Percentiles rank a stretch among this genome's conserved stretches.
Conservation (phyloP, 1,284 basidiomycete species). For the Ceratobasidium sp. region DNA sequence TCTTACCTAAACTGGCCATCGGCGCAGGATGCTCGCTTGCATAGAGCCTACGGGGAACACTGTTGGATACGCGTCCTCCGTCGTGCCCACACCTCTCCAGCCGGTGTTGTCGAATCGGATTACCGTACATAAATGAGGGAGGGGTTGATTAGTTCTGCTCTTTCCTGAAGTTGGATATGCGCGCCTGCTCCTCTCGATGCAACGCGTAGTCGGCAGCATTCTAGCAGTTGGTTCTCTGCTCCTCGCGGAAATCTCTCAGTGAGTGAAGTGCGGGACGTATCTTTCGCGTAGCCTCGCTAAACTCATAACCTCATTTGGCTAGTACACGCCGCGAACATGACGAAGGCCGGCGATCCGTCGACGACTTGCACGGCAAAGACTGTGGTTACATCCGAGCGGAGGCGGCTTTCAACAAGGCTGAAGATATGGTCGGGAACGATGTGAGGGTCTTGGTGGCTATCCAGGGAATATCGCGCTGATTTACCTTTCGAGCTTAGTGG, state of each 20-base stretch:
- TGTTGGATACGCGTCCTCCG: conserved; percentile 93
- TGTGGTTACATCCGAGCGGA: too few relatives aligned
- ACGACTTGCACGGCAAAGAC: too few relatives aligned
- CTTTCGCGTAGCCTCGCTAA: too few relatives aligned
- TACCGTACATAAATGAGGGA: conserved; percentile 59
- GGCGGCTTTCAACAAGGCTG: conserved; percentile 82
- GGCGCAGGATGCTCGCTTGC: conserved; percentile 92
- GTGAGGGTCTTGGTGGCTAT: conserved; percentile 50
- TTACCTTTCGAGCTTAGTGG: conserved; percentile 62
- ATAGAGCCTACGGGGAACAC: conserved; percentile 98
- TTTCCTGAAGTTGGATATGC: conserved; percentile 82
- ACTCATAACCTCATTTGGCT: too few relatives aligned
- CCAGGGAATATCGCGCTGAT: not conserved
- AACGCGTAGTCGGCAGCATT: conserved; percentile 88
- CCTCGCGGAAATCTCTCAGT: conserved; percentile 94
- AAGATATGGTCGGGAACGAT: conserved; percentile 74
- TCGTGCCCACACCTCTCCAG: conserved; percentile 69
- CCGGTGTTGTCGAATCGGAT: not conserved
- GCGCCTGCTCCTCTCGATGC: conserved; percentile 87
- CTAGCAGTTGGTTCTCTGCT: conserved; percentile 85
- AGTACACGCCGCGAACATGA: too few relatives aligned
- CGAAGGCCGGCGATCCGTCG: too few relatives aligned
- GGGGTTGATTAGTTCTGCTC: conserved; percentile 97
- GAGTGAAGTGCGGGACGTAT: conserved; percentile 48
- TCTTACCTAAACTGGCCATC: conserved; percentile 44